These are phyloP conservation scores for Lotmaria passim DNA, from an alignment of 208 protist genomes.

Conservation along the genomic window DNA sequence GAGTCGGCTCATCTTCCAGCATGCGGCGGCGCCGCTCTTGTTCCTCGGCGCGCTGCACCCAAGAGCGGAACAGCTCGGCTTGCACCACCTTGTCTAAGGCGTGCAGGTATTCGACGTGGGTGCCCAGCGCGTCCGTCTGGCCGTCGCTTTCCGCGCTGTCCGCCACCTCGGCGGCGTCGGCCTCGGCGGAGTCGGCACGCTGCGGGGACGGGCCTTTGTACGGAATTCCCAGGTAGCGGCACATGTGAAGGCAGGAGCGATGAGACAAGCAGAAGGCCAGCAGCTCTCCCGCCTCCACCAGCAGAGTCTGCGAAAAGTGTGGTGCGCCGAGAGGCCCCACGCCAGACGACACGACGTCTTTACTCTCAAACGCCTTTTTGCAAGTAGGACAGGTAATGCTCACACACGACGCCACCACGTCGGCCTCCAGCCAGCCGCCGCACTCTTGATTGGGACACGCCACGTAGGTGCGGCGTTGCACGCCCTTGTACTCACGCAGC, in stretches of 20 bases:
- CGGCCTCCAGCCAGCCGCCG: slow-evolving; percentile 64
- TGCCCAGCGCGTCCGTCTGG: slow-evolving; percentile 17
- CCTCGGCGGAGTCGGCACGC: slow-evolving; percentile 22
- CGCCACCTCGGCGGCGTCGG: slow-evolving; percentile 13
- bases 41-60: slow-evolving; percentile 65
- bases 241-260: slow-evolving; percentile 55
- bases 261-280: slow-evolving; percentile 63
- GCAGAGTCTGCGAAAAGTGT: slow-evolving; percentile 50
- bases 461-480: slow-evolving; percentile 54
- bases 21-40: slow-evolving; percentile 60
- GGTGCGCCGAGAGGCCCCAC: slow-evolving; percentile 32
- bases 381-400: slow-evolving; percentile 64
- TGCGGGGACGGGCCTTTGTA: slow-evolving; percentile 37
- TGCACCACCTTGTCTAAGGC: slow-evolving; percentile 84
- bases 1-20: slow-evolving; percentile 55
- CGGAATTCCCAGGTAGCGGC: slow-evolving; percentile 69
- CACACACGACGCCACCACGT: slow-evolving; percentile 45
- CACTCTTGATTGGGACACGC: slow-evolving; percentile 76
- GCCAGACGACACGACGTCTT: slow-evolving; percentile 49
- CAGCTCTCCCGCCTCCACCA: slow-evolving; percentile 64
- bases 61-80: slow-evolving; percentile 60
- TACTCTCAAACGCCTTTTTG: slow-evolving; percentile 52
- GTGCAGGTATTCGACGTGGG: slow-evolving; percentile 58
- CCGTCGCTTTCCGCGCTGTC: slow-evolving; percentile 21
- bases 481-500: slow-evolving; percentile 73